Evolutionary conservation across 768 basidiomycete species (phyloP).

Genomic region (Pluteus cervinus): DNA sequence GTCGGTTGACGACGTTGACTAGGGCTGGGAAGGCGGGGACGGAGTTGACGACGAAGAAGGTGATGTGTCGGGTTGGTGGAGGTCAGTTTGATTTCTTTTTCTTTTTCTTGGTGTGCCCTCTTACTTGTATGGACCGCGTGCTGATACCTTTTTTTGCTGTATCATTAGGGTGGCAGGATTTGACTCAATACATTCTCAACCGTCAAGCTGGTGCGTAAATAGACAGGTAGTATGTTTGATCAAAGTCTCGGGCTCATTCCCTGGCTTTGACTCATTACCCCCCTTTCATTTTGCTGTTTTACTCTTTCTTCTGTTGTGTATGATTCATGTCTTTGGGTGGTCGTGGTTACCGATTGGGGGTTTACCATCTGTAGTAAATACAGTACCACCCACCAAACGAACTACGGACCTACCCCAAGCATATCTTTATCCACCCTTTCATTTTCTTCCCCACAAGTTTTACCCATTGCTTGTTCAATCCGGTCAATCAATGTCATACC

Average conservation of each 20-base stretch:
- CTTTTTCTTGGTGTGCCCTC: constrained; percentile 2
- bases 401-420: too few species aligned
- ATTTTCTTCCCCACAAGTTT: too few species aligned
- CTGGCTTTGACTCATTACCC: not conserved
- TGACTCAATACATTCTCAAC: constrained; percentile 70
- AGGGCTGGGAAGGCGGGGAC: constrained; percentile 46
- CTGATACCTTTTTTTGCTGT: not conserved
- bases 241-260: constrained; percentile 1
- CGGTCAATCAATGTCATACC: too few species aligned
- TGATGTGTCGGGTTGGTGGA: constrained; percentile 88
- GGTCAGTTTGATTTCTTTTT: constrained; percentile 37
- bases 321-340: too few species aligned
- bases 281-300: not conserved
- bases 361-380: too few species aligned
- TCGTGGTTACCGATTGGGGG: too few species aligned
- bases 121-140: constrained; percentile 6
- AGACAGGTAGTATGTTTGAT: constrained; percentile 5
- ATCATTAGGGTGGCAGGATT: constrained; percentile 68
- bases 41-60: constrained; percentile 67
- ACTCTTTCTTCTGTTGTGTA: constrained; percentile 5
- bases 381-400: too few species aligned
- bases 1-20: constrained; percentile 73
- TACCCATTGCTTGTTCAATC: too few species aligned
- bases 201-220: constrained; percentile 62
- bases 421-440: too few species aligned